Evolutionary conservation across 805 yeast genomes (phyloP).

Genomic region (Tetrapisispora taiwanensis): DNA sequence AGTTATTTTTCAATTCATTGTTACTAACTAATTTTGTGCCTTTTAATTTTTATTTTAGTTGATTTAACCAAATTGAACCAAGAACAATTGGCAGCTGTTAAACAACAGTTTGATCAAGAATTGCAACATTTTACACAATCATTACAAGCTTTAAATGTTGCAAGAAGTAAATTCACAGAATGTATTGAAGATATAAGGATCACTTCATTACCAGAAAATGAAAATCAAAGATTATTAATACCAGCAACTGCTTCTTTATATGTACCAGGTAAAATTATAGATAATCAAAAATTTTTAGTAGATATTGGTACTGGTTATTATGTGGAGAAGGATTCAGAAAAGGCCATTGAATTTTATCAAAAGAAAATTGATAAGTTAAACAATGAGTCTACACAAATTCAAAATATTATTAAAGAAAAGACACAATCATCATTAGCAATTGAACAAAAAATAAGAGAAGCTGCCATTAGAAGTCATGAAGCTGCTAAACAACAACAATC

Average conservation of each 20-base stretch:
- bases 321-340: slow-evolving; percentile 64
- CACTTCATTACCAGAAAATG: slow-evolving; percentile 34
- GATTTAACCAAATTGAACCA: slow-evolving; percentile 66
- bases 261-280: slow-evolving; percentile 70
- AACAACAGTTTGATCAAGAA: slow-evolving; percentile 76
- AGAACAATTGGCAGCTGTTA: slow-evolving; percentile 76
- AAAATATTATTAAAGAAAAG: slow-evolving; percentile 67
- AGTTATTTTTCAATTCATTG: too few relatives aligned
- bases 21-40: slow-evolving; percentile 3
- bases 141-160: slow-evolving; percentile 70
- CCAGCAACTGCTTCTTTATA: slow-evolving; percentile 86
- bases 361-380: slow-evolving; percentile 62
- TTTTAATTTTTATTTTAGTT: slow-evolving; percentile 26
- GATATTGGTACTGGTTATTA: slow-evolving; percentile 96
- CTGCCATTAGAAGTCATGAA: slow-evolving; percentile 17
- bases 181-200: slow-evolving; percentile 62
- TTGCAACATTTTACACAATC: slow-evolving; percentile 79
- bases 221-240: slow-evolving; percentile 51
- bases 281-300: slow-evolving; percentile 64
- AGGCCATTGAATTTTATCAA: slow-evolving; percentile 63
- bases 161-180: slow-evolving; percentile 71
- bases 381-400: slow-evolving; percentile 63
- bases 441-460: slow-evolving; percentile 25
- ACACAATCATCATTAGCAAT: slow-evolving; percentile 33
- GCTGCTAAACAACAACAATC: slow-evolving; percentile 7